Base-by-base conservation (phyloP, 495 filamentous ascomycete genomes). In the Xylaria nigripes region DNA sequence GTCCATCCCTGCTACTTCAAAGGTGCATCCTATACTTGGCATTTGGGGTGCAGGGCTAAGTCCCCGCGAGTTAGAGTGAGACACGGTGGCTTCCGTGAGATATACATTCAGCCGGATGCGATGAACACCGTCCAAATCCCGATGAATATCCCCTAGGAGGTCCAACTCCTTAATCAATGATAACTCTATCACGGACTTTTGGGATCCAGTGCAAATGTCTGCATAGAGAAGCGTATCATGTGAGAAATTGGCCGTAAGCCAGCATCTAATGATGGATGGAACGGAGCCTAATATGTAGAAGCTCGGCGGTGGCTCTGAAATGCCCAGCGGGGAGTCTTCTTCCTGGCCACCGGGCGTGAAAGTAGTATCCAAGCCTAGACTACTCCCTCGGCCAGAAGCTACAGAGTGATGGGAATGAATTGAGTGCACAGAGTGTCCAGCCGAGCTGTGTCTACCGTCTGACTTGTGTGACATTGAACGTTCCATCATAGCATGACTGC, bases 191-290 rank as follows among this genome's bases (percentile, higher is more conserved):
- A 80, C 81, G 5, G 93, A 96, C 61, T 79, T 82, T 69, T 90
- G 90, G 13, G 93, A 95, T 10, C 90, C 94, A 10, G 89, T 90
- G 68, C 93, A 98, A 18, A 96, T 76, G 25, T 86, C 90, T 23
- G 93, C 93, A 60, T 97, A 97, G 6, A 96, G 78, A 5, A 96
- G 77, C 9, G 89, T 81, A 51, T 86, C 83, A 57, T 92, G 89
- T 0, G 90, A 91, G 64, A 90, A 96, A 57, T 86, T 83, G 4
- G 81, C 84, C 7, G 84, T 86, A 50, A 97, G 74, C 92, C 94
- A 97, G 73, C 93, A 98, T 47, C 93, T 86, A 43, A 98, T 89
- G 59, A 98, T 95, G 23, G 87, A 86, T 21, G 93, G 93, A 8
- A 91, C 88, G 12, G 91, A 83, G 3, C 89, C 91, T 19, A 95